Conservation (phyloP, 495 filamentous ascomycete genomes). For the Staphylotrichum longicolle region DNA sequence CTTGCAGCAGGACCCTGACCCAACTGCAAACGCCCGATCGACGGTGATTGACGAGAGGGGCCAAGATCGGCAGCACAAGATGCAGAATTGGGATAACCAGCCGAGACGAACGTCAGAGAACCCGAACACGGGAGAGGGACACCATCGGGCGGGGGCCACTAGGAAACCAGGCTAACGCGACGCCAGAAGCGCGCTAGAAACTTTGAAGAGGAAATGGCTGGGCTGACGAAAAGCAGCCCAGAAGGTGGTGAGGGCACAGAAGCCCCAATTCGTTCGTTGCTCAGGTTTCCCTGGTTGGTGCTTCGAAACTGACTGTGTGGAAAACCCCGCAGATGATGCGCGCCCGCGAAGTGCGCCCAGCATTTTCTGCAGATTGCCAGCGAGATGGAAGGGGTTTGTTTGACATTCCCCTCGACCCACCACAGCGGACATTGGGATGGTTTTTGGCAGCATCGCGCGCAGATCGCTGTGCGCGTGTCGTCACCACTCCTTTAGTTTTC, state of each 20-base stretch:
- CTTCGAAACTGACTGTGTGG: no score
- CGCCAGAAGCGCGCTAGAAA: constrained; percentile 33
- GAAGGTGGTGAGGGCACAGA: no score
- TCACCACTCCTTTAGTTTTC: not conserved
- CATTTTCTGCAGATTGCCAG: no score
- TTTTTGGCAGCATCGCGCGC: constrained; percentile 19
- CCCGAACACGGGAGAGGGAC: constrained; percentile 1
- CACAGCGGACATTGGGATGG: constrained; percentile 20
- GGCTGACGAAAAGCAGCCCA: constrained; percentile 3
- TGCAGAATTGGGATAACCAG: constrained; percentile 7
- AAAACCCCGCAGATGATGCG: constrained; percentile 15
- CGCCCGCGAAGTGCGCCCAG: not conserved
- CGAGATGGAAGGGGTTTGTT: not conserved
- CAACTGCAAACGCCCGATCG: not conserved
- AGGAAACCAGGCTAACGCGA: constrained; percentile 3
- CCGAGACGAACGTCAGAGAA: constrained; percentile 4
- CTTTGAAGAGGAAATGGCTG: not conserved
- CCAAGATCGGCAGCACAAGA: not conserved
- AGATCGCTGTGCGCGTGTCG: constrained; percentile 12
- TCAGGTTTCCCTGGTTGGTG: no score
- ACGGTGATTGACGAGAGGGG: constrained; percentile 6
- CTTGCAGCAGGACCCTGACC: not conserved
- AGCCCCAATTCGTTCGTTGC: no score
- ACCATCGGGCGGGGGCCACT: no score
- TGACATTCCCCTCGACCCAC: constrained; percentile 18